phyloP scores from a whole-genome alignment of 768 basidiomycete species.

The Lentinula boryana region DNA sequence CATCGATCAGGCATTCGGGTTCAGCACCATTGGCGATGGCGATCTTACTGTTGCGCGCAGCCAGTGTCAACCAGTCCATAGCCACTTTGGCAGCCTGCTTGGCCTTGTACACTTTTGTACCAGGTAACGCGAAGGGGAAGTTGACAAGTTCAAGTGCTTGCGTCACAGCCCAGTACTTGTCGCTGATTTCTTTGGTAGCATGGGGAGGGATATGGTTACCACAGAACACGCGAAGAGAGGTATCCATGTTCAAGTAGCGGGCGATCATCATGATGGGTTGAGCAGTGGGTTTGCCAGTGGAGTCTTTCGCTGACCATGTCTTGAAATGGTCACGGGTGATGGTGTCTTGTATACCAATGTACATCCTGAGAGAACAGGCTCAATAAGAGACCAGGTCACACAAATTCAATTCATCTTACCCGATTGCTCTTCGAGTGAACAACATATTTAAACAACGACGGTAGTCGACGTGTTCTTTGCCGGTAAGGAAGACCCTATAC shows the following conservation, averaged over 20 bases:
- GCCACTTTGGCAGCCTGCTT: constrained; percentile 87
- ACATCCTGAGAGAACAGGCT: constrained; percentile 46
- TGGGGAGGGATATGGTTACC: constrained; percentile 83
- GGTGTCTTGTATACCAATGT: constrained; percentile 76
- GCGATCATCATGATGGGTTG: constrained; percentile 84
- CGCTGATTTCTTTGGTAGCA: constrained; percentile 74
- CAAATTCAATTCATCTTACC: constrained; percentile 13
- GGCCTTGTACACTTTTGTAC: constrained; percentile 94
- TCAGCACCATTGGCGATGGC: constrained; percentile 76
- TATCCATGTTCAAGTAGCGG: constrained; percentile 95
- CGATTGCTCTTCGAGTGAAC: constrained; percentile 65
- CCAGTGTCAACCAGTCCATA: constrained; percentile 72
- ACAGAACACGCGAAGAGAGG: constrained; percentile 93
- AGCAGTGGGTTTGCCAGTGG: constrained; percentile 19
- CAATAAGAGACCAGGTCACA: constrained; percentile 1
- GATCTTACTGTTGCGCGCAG: constrained; percentile 74
- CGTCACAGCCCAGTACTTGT: constrained; percentile 96
- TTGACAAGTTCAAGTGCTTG: constrained; percentile 96
- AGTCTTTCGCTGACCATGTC: constrained; percentile 52
- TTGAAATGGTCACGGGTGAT: constrained; percentile 74
- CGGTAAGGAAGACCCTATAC: constrained; percentile 91
- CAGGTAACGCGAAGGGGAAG: constrained; percentile 92
- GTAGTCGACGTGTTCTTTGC: constrained; percentile 90
- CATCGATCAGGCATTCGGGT: constrained; percentile 87
- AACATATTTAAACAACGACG: constrained; percentile 85